Evolutionary conservation across 306 rosid genomes (phyloP).

Genomic region (Dalbergia cochinchinensis): DNA sequence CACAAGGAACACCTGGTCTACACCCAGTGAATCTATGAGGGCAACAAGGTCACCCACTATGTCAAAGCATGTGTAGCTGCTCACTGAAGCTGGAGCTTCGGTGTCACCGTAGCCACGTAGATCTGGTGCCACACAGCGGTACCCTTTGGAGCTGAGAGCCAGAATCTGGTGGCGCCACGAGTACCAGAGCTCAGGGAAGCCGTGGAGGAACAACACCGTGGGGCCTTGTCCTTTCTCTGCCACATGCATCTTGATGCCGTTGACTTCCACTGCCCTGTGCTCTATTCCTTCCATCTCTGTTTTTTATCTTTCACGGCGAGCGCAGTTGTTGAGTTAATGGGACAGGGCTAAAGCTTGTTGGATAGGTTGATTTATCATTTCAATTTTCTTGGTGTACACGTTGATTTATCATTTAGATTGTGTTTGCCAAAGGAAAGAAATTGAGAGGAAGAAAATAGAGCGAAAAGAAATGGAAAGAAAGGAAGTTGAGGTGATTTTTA

Average conservation of each 20-base stretch:
- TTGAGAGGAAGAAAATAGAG: too few relatives aligned
- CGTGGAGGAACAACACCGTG: conserved; percentile 50
- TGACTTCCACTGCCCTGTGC: conserved; percentile 42
- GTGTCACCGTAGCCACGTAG: conserved; percentile 55
- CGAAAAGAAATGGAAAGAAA: too few relatives aligned
- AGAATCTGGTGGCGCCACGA: conserved; percentile 51
- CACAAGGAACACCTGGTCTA: conserved; percentile 42
- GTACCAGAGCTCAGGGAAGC: conserved; percentile 58
- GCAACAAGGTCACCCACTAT: conserved; percentile 47
- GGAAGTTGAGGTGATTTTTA: too few relatives aligned
- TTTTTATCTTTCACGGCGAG: not conserved
- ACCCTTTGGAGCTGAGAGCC: conserved; percentile 35
- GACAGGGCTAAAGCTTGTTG: too few relatives aligned
- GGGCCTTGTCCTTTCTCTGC: conserved; percentile 54
- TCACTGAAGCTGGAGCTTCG: conserved; percentile 1
- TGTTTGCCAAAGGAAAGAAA: too few relatives aligned
- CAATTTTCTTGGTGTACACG: too few relatives aligned
- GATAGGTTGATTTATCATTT: too few relatives aligned
- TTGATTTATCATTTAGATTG: too few relatives aligned
- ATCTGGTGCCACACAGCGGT: conserved; percentile 50
- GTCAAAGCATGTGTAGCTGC: conserved; percentile 36
- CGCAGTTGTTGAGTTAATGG: too few relatives aligned
- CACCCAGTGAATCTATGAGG: conserved; percentile 46
- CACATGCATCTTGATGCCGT: conserved; percentile 53
- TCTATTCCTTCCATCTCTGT: conserved; percentile 37